Evolutionary conservation across 345 rosid species (phyloP).

Genomic region (Boechera retrofracta): DNA sequence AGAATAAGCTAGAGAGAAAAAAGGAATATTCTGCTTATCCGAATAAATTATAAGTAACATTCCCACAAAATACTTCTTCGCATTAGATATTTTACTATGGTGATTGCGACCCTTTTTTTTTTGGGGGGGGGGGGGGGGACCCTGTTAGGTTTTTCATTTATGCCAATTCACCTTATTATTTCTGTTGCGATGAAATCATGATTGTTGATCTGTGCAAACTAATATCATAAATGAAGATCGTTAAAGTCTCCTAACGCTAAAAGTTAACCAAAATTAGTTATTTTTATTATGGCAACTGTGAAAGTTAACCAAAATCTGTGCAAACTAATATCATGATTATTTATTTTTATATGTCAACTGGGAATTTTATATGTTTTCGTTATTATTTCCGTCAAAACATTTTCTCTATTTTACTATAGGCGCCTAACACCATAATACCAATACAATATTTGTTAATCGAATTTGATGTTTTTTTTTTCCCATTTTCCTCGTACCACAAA

Average conservation of each 20-base stretch:
- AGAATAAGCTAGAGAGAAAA: not conserved
- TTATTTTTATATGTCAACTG: too few relatives aligned
- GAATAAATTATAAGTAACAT: conserved; percentile 27
- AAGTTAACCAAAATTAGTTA: not conserved
- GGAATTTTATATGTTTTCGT: too few relatives aligned
- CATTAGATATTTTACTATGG: conserved; percentile 13
- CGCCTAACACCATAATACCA: too few relatives aligned
- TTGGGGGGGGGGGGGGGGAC: too few relatives aligned
- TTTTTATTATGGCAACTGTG: not conserved
- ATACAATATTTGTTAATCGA: not conserved
- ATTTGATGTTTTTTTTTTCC: not conserved
- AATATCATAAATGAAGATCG: not conserved
- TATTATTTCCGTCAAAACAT: too few relatives aligned
- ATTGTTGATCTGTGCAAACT: not conserved
- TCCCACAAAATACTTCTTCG: conserved; percentile 21
- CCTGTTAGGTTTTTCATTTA: conserved; percentile 7
- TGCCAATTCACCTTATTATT: not conserved
- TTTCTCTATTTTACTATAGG: too few relatives aligned
- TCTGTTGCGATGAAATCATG: not conserved
- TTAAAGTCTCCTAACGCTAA: not conserved
- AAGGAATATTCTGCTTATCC: conserved; percentile 31
- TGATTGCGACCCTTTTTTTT: not conserved
- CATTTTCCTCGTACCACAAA: conserved; percentile 29
- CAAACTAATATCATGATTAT: too few relatives aligned
- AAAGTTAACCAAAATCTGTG: not conserved